Base-by-base conservation (phyloP, 2,329 filamentous ascomycete species). In the Mycogone perniciosa region DNA sequence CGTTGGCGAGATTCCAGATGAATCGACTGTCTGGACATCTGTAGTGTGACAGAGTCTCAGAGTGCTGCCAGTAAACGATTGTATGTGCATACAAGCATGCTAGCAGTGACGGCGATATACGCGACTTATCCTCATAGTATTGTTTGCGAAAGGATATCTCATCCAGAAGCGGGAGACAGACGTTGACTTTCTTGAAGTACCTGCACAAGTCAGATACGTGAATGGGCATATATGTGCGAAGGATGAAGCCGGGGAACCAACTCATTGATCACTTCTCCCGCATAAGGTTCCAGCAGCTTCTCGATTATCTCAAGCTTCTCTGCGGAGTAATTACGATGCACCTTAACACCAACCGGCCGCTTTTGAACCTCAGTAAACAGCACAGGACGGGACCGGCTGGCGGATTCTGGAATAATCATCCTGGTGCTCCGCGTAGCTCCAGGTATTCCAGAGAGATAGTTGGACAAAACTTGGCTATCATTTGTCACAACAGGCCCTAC, bases 91-190 rank as follows among this genome's bases (percentile, higher is more conserved):
- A 80, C 1, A 85, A 63, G 51, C 76, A 76, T 38, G 77, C 76
- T 4, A 84, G 59, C 26, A 85, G 64, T 2, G 79, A 76, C 0
- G 79, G 77, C 0, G 80, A 80, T 46, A 79, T 73, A 7, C 72
- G 68, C 7, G 75, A 69, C 51, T 75, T 74, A 31, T 69, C 63
- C 5, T 66, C 62, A 1, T 61, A 66, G 50, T 76, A 77, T 26
- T 75, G 74, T 8, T 70, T 68, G 52, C 74, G 70, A 50, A 84
- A 80, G 0, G 73, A 71, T 3, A 70, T 62, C 40, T 80, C 76
- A 52, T 85, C 79, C 6, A 84, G 70, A 2, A 85, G 67, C 0
- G 81, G 82, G 53, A 84, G 79, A n/a, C 78, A 80, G n/a, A 68
- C 67, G 60, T 84, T 80, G 37, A 79, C 74, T 49, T 76, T 72